Conservation (phyloP, 371 early-diverging fungal genomes). For the Apophysomyces trapeziformis region DNA sequence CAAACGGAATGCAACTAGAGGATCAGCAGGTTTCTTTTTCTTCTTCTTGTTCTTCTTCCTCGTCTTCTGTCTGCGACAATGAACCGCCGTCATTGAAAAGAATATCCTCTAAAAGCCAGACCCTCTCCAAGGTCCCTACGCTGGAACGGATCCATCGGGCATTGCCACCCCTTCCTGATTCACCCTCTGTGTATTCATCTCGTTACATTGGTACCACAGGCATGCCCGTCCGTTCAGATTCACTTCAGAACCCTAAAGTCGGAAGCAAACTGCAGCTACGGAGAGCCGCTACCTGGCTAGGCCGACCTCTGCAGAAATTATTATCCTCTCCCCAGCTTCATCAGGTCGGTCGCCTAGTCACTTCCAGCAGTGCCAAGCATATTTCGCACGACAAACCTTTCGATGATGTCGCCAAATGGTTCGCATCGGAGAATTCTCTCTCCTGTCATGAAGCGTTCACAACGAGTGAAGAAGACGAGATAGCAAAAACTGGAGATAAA, state of each 20-base stretch:
- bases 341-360: not conserved
- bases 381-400: not conserved
- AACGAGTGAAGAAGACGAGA: not conserved
- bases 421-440: not conserved
- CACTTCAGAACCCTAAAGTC: not conserved
- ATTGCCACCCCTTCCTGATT: conserved; percentile 1
- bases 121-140: not conserved
- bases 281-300: conserved; percentile 20
- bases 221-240: not conserved
- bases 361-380: not conserved
- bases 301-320: conserved; percentile 12
- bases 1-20: not conserved
- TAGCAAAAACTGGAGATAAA: not conserved
- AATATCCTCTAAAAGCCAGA: not conserved
- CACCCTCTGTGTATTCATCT: no score
- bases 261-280: not conserved
- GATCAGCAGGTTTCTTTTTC: no score
- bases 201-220: no score
- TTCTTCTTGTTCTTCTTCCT: no score
- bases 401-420: conserved; percentile 8
- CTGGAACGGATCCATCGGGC: conserved; percentile 3
- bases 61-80: no score
- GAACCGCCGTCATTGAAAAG: no score
- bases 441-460: not conserved
- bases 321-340: conserved; percentile 5